Evolutionary conservation across 1,284 basidiomycete genomes (phyloP).

Genomic region (Papiliotrema laurentii): DNA sequence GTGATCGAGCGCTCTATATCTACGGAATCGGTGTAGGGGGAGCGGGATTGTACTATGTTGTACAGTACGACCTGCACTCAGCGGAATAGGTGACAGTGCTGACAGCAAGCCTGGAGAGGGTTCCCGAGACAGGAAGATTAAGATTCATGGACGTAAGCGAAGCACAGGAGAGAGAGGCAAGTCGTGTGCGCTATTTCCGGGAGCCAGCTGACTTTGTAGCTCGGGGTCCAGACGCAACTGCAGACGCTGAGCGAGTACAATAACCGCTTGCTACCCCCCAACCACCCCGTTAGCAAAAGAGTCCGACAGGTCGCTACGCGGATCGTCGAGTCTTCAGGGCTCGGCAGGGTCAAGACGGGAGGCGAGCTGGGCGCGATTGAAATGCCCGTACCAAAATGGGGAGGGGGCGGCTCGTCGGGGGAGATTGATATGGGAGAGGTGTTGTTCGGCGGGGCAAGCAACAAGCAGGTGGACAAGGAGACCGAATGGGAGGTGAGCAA

Average conservation of each 20-base stretch:
- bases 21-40: slow-evolving; percentile 44
- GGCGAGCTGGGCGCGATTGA: slow-evolving; percentile 37
- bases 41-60: slow-evolving; percentile 56
- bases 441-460: slow-evolving; percentile 23
- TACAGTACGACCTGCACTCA: slow-evolving; percentile 53
- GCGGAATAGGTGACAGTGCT: background rate
- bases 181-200: background rate
- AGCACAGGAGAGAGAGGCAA: slow-evolving; percentile 55
- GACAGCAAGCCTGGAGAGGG: slow-evolving; percentile 64
- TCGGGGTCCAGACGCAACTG: slow-evolving; percentile 50
- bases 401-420: slow-evolving; percentile 25
- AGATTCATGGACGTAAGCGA: slow-evolving; percentile 74
- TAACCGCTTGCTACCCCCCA: slow-evolving; percentile 60
- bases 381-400: slow-evolving; percentile 25
- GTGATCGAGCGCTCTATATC: slow-evolving; percentile 38
- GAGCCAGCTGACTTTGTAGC: slow-evolving; percentile 9
- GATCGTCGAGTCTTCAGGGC: slow-evolving; percentile 68
- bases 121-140: slow-evolving; percentile 75
- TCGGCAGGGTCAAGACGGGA: slow-evolving; percentile 57
- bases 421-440: slow-evolving; percentile 27
- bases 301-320: slow-evolving; percentile 66
- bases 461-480: slow-evolving; percentile 41
- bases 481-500: slow-evolving; percentile 47
- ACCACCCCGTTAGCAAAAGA: slow-evolving; percentile 62
- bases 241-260: slow-evolving; percentile 58